Conservation (phyloP, 1,284 basidiomycete genomes). For the Ustilago bromivora region DNA sequence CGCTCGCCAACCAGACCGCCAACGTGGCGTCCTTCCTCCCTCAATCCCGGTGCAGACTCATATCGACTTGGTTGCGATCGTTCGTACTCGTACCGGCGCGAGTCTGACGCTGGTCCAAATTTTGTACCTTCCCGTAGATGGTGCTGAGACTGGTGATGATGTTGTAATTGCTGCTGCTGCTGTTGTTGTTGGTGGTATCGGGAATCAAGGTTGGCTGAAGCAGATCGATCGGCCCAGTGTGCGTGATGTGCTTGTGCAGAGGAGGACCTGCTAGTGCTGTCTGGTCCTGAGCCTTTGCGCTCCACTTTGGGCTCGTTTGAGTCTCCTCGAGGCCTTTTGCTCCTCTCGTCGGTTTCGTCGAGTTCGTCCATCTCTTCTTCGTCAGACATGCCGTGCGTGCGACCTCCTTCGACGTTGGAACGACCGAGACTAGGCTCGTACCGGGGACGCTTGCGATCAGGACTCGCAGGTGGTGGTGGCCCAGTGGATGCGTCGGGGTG, state of each 20-base stretch:
- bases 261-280: slow-evolving; percentile 27
- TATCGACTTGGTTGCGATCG: slow-evolving; percentile 20
- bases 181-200: slow-evolving; percentile 19
- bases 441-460: slow-evolving; percentile 41
- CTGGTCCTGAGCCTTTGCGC: slow-evolving; percentile 33
- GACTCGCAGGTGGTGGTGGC: slow-evolving; percentile 25
- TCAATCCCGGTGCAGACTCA: slow-evolving; percentile 16
- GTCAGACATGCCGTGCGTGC: slow-evolving; percentile 18
- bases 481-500: slow-evolving; percentile 8
- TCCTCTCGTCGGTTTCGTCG: slow-evolving; percentile 31
- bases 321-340: slow-evolving; percentile 25
- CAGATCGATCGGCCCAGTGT: slow-evolving; percentile 36
- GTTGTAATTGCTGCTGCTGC: slow-evolving; percentile 6
- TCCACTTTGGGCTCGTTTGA: slow-evolving; percentile 29
- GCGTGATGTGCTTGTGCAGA: slow-evolving; percentile 33
- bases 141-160: slow-evolving; percentile 15
- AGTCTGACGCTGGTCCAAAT: not conserved
- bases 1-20: slow-evolving; percentile 41
- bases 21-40: slow-evolving; percentile 32
- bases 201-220: slow-evolving; percentile 30
- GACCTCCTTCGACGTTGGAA: not conserved
- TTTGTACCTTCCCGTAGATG: slow-evolving; percentile 23
- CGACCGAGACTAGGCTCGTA: slow-evolving; percentile 25
- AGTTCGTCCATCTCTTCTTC: slow-evolving; percentile 46
- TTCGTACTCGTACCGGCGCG: slow-evolving; percentile 33